These are phyloP conservation scores for Tranzscheliella williamsii DNA, from an alignment of 1,284 basidiomycete species.

Conservation along the genomic window DNA sequence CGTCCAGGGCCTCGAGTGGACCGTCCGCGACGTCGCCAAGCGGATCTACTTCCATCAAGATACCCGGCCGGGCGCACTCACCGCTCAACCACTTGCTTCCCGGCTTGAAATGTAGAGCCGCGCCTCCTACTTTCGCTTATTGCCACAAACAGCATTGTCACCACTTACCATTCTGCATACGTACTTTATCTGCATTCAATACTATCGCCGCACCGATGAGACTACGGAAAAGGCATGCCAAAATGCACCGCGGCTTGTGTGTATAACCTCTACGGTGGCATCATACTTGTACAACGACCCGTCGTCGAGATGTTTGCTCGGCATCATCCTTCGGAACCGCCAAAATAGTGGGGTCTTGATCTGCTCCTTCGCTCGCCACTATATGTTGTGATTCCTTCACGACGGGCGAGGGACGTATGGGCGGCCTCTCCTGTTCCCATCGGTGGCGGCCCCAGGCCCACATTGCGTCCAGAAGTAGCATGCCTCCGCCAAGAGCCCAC, in stretches of 20 bases:
- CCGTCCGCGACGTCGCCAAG: slow-evolving; percentile 79
- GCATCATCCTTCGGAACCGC: no score
- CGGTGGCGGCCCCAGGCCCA: slow-evolving; percentile 67
- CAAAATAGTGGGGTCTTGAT: no score
- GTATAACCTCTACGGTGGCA: not conserved
- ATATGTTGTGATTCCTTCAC: no score
- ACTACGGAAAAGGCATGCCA: no score
- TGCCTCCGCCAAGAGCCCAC: slow-evolving; percentile 82
- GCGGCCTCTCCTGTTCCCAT: slow-evolving; percentile 47
- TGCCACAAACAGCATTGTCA: no score
- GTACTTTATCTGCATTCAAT: no score
- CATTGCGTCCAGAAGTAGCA: slow-evolving; percentile 77
- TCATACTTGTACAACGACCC: slow-evolving; percentile 1
- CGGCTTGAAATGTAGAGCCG: no score
- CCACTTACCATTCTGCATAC: no score
- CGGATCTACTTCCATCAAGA: slow-evolving; percentile 56
- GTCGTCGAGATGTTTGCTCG: no score
- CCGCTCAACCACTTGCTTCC: not conserved
- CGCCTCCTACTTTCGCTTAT: no score
- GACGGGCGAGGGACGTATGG: slow-evolving; percentile 6
- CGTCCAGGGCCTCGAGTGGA: slow-evolving; percentile 85
- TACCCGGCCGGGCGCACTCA: not conserved
- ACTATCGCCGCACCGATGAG: no score
- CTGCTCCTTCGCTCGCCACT: no score
- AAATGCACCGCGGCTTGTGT: not conserved